phyloP scores from a whole-genome alignment of 805 yeast species.

The Naumovozyma castellii region DNA sequence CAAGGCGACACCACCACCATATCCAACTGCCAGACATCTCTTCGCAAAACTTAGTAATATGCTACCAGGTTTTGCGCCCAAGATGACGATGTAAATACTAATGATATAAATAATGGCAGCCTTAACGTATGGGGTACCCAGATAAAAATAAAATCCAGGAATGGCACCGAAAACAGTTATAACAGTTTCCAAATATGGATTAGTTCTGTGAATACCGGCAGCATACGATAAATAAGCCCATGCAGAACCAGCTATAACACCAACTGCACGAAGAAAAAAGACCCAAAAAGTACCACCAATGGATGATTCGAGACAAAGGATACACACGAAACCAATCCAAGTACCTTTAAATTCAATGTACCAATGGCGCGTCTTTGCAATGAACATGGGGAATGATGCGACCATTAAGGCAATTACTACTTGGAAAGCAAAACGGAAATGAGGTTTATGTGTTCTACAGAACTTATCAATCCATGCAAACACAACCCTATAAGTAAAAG shows the following conservation, averaged over 20 bases:
- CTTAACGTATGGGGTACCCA: constrained; percentile 41
- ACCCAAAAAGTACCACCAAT: constrained; percentile 43
- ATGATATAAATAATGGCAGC: constrained; percentile 43
- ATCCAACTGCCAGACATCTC: constrained; percentile 41
- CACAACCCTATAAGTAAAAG: background rate
- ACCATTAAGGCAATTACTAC: constrained; percentile 37
- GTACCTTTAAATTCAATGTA: constrained; percentile 39
- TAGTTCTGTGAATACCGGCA: constrained; percentile 34
- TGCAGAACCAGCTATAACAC: constrained; percentile 38
- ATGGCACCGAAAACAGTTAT: constrained; percentile 36
- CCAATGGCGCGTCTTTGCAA: constrained; percentile 40
- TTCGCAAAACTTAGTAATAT: constrained; percentile 39
- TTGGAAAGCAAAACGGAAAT: constrained; percentile 40
- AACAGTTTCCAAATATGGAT: constrained; percentile 36
- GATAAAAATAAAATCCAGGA: constrained; percentile 37
- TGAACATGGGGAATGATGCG: constrained; percentile 43
- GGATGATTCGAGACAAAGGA: constrained; percentile 40
- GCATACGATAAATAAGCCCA: constrained; percentile 42
- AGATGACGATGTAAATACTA: constrained; percentile 35
- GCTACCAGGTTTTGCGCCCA: constrained; percentile 31
- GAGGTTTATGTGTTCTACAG: constrained; percentile 22
- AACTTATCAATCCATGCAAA: constrained; percentile 12
- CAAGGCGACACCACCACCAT: constrained; percentile 42
- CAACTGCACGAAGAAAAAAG: constrained; percentile 38
- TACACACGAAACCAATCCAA: constrained; percentile 48